Base-by-base conservation (phyloP, 2,329 filamentous ascomycete species). In the Capronia epimyces region DNA sequence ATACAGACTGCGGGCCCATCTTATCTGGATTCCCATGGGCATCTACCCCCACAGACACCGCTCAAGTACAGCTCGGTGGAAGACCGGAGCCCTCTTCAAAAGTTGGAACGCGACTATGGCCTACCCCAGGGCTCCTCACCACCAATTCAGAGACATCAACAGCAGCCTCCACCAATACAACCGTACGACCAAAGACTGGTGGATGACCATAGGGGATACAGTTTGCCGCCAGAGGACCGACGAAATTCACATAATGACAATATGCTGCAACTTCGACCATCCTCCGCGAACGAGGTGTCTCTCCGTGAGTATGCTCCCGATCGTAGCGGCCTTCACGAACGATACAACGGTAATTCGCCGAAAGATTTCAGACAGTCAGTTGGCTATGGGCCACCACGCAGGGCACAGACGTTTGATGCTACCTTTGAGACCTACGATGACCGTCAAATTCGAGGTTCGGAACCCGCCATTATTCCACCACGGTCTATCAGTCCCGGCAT, bases 401-500 rank as follows among this genome's bases (percentile, higher is more conserved):
- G 52, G 45, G 51, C 50, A 15, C 54, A 53, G 21, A 55, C 57
- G 2, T 57, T 59, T 37, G 54, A 57, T 27, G 40, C 41, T 34
- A 37, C 15, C 16, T 48, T 46, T 36, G 50, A 52, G 8, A 20
- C 37, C 16, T 32, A 31, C 52, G 50, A 56, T 46, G 62, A 44
- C 40, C 50, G 20, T 50, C 62, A 36, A 43, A 46, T 21, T 46
- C 59, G 31, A 39, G 53, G 12, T 21, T 64, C 64, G 34, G 65
- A 66, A 27, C 63, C 64, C 16, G 66, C 66, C 1, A 57, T 72
- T 6, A 61, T 68, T 46, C 70, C 68, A 47, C 71, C 70, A 21
- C 66, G 66, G 20, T 64, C 69, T 12, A 63, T 71, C 42, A 76
- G 70, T 53, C 74, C 74, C 12, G 66, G 66, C 65, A 22, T 68